Conservation (phyloP, 306 rosid genomes). For the Carpinus viminea region DNA sequence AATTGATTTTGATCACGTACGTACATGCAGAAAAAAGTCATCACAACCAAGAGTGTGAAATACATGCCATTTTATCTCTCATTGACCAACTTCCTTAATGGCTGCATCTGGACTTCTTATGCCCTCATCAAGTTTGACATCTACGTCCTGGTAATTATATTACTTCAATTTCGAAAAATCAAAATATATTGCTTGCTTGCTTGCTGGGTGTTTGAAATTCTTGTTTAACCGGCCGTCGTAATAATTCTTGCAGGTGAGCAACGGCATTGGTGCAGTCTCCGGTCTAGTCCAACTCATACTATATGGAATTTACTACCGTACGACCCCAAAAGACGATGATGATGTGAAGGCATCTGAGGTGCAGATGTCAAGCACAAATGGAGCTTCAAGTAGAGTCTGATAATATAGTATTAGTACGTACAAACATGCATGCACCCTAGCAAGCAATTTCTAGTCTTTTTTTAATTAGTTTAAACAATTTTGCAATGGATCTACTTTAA, state of each 20-base stretch:
- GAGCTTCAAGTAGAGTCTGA: constrained; percentile 15
- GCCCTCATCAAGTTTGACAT: constrained; percentile 66
- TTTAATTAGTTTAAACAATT: too few species aligned
- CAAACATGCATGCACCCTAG: too few species aligned
- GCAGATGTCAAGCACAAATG: constrained; percentile 35
- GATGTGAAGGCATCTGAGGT: constrained; percentile 30
- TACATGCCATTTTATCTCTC: constrained; percentile 85
- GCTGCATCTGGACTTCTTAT: constrained; percentile 69
- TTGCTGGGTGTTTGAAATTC: too few species aligned
- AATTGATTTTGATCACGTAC: not conserved
- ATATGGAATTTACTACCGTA: constrained; percentile 36
- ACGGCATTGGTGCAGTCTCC: constrained; percentile 57
- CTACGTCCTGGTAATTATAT: constrained; percentile 48
- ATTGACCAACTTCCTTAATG: constrained; percentile 63
- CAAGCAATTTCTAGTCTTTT: too few species aligned
- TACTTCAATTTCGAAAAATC: not conserved
- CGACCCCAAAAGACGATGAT: constrained; percentile 11
- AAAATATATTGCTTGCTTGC: too few species aligned
- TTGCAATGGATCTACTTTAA: too few species aligned
- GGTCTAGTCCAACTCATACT: constrained; percentile 57
- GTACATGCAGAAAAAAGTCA: constrained; percentile 50
- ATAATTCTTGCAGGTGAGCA: constrained; percentile 54
- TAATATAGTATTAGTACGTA: not conserved
- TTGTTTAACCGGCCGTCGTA: too few species aligned
- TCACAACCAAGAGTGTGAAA: constrained; percentile 63